phyloP scores from a whole-genome alignment of 1,284 basidiomycete species.

The Cutaneotrichosporon cavernicola region DNA sequence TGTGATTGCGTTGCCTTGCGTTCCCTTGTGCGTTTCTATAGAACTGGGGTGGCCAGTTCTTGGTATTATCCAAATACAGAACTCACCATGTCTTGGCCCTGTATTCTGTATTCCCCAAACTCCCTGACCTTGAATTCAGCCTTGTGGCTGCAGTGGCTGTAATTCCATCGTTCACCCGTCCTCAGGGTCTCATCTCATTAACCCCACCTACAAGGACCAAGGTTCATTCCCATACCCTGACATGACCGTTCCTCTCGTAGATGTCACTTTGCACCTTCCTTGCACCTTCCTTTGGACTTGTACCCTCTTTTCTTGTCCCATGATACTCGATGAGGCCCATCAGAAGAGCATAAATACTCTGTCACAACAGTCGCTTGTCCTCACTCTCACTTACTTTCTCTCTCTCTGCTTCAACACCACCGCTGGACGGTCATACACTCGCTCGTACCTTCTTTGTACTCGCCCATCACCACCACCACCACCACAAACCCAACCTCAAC shows the following conservation, averaged over 20 bases:
- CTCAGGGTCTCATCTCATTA: too few relatives aligned
- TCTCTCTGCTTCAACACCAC: background rate
- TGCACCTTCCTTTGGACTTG: too few relatives aligned
- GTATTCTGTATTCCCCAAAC: too few relatives aligned
- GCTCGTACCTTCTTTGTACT: slow-evolving; percentile 1
- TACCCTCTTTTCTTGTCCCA: background rate
- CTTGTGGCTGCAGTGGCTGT: too few relatives aligned
- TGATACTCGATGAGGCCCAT: background rate
- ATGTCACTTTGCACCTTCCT: too few relatives aligned
- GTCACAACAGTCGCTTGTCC: background rate
- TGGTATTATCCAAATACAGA: background rate
- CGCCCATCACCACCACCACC: background rate
- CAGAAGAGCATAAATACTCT: background rate
- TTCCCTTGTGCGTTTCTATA: too few relatives aligned
- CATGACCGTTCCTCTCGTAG: too few relatives aligned
- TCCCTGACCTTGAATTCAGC: too few relatives aligned
- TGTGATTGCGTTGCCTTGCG: too few relatives aligned
- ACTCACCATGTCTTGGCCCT: background rate
- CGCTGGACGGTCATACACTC: background rate
- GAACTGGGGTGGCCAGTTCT: background rate
- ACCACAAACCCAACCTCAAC: background rate
- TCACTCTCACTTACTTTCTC: slow-evolving; percentile 1
- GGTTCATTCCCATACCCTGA: too few relatives aligned
- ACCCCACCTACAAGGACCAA: too few relatives aligned
- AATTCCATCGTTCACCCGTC: too few relatives aligned